phyloP scores from a whole-genome alignment of 129 eudicot species.

The Oenanthe sinensis region DNA sequence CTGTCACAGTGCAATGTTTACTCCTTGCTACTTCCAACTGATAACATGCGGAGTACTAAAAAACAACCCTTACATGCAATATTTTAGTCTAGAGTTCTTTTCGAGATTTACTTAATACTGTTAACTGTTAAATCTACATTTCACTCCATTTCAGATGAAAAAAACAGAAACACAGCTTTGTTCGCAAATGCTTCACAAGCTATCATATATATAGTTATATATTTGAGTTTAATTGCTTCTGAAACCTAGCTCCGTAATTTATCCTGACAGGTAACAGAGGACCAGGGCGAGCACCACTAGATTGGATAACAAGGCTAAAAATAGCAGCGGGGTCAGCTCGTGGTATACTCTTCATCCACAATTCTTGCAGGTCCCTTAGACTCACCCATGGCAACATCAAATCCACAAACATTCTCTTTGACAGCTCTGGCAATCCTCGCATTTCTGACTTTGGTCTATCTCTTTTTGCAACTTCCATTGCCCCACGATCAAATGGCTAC shows the following conservation, averaged over 20 bases:
- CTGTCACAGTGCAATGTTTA: not conserved
- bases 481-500: conserved; percentile 50
- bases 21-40: not conserved
- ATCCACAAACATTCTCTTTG: conserved; percentile 77
- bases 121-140: not conserved
- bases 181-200: not conserved
- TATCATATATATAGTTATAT: not conserved
- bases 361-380: conserved; percentile 35
- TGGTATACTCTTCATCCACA: conserved; percentile 67
- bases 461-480: conserved; percentile 27
- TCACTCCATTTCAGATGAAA: not conserved
- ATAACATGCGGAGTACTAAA: not conserved
- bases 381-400: conserved; percentile 88
- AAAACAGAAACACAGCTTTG: too few species aligned
- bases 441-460: conserved; percentile 74
- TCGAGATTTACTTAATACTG: not conserved
- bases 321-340: conserved; percentile 77
- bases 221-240: conserved; percentile 4
- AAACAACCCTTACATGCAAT: not conserved
- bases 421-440: conserved; percentile 44
- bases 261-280: conserved; percentile 68
- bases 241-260: not conserved
- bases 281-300: conserved; percentile 88
- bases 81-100: not conserved
- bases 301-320: conserved; percentile 75